Base-by-base conservation (phyloP, 208 protist genomes). In the Wallacemonas sp. region DNA sequence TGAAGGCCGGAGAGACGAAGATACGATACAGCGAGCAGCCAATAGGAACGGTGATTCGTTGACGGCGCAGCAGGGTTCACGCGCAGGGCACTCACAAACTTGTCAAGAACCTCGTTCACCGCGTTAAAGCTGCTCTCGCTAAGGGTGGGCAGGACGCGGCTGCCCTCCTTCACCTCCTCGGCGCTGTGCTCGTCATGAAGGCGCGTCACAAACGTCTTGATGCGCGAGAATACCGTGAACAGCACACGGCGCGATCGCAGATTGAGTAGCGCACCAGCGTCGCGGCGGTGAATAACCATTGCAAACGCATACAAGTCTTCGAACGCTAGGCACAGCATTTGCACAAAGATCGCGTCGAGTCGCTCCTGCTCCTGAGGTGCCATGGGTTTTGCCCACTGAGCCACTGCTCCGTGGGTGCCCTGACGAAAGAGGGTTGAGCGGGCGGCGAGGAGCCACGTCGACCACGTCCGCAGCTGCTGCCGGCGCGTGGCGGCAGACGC, bases 1-100 rank as follows among this genome's bases (percentile, higher is more conserved):
- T 39, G 51, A 4, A 42, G 59, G 6, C 61, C 33, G 21, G 79
- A 73, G n/a, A 85, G 62, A 2, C 79, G 70, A 17, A 85, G 66
- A 59, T 81, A 77, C 2, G 73, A 74, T 19, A 85, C 62, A 1
- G 75, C 66, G 8, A 85, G 68, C 12, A 85, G 49, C 79, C 79
- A 85, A 41, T 73, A 71, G 4, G 44, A 60, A 53, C 79, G 79
- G 47, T 81, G 79, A 31, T 56, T 14, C 24, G 71, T 22, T 21
- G 55, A 8, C 22, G 28, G 2, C 39, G 21, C 22, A 2, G 17
- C 21, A 27, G 38, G 0, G 28, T 21, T 44, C 27, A 22, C 24
- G 15, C 31, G 15, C 0, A 65, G 45, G 2, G 49, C 65, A 0
- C 9, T 58, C 14, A 56, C 51, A 55, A 78, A 75, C 34, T 70